Evolutionary conservation across 371 early-diverging fungal genomes (phyloP), one percentile per base, ranked within the genome.

Genomic region (Actinomortierella wolfii): DNA sequence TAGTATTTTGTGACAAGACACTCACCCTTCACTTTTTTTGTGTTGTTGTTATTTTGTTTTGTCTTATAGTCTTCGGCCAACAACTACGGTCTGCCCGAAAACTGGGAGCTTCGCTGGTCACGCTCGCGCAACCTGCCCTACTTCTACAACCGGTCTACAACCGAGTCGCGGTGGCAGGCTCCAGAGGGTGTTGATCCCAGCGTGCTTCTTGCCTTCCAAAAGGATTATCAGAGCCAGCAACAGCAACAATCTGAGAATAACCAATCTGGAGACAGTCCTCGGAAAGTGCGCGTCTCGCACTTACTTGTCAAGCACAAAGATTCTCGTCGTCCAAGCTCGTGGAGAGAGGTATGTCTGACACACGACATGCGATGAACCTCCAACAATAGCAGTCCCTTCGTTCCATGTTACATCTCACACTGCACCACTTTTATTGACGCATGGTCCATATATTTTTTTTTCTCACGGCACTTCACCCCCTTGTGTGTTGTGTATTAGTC

Each of bases 231-330:
- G 29, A 57, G 39, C 39, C 62, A 71, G 39, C 58, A 57, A 24
- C 34, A 28, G 21, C 28, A 64, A 40, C 64, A 57, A 15, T 25
- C 45, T 44, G 66, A 58, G n/a, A 49, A 51, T 25, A 43, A 34
- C 41, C 45, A 50, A 49, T 26, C 47, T 58, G 13, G 43, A 49
- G 69, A 67, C 58, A 29, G 53, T 39, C 62, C 62, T 18, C 78
- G 83, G 55, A 74, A 79, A 58, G 86, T 97, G 42, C 81, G 94
- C 7, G 96, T 94, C 17, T 89, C 90, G 47, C 98, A 98, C 67
- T 79, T 98, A 50, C 80, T 98, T 14, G 95, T 95, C 55, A 98
- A 98, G 78, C 97, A 97, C 71, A 70, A 64, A 24, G 90, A 87
- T 13, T 93, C 93, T 11, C 81, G 98, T 51, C 81, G 94, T 41